These are phyloP conservation scores for Tephrocybe sp. DNA, from an alignment of 768 basidiomycete genomes.

Conservation along the genomic window DNA sequence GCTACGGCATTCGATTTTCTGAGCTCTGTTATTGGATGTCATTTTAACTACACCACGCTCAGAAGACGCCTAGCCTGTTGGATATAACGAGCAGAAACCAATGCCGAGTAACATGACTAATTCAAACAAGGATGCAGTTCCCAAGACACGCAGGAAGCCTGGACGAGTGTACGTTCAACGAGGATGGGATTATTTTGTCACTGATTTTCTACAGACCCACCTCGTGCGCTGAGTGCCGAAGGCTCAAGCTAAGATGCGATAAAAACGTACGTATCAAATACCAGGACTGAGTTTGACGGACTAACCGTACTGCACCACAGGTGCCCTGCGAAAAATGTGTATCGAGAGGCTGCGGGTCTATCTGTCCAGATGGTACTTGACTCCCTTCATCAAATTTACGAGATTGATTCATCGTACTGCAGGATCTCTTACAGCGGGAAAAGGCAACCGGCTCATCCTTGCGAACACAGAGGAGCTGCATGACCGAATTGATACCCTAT, in stretches of 20 bases:
- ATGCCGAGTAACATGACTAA: background rate
- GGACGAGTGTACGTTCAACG: conserved; percentile 34
- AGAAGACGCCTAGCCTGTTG: too few relatives aligned
- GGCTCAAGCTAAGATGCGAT: conserved; percentile 67
- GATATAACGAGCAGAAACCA: conserved; percentile 3
- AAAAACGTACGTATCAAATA: conserved; percentile 41
- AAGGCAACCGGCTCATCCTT: conserved; percentile 60
- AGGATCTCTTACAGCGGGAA: conserved; percentile 58
- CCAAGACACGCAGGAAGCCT: conserved; percentile 38
- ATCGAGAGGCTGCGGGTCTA: conserved; percentile 68
- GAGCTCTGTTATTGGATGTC: background rate
- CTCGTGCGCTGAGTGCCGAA: conserved; percentile 49
- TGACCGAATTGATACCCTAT: conserved; percentile 54
- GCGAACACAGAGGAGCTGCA: conserved; percentile 73
- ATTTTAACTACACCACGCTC: too few relatives aligned
- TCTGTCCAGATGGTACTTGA: conserved; percentile 69
- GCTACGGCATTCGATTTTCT: too few relatives aligned
- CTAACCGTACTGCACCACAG: conserved; percentile 28
- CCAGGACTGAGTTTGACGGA: background rate
- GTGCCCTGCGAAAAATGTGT: conserved; percentile 79
- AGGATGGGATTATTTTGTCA: background rate
- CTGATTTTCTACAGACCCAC: conserved; percentile 33
- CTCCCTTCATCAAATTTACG: conserved; percentile 1
- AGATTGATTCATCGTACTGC: background rate
- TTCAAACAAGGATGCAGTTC: conserved; percentile 13